Percentiles rank a stretch among this genome's conserved stretches.
Conservation (phyloP, 352 stramenopile genomes). For the Phytophthora lateralis region DNA sequence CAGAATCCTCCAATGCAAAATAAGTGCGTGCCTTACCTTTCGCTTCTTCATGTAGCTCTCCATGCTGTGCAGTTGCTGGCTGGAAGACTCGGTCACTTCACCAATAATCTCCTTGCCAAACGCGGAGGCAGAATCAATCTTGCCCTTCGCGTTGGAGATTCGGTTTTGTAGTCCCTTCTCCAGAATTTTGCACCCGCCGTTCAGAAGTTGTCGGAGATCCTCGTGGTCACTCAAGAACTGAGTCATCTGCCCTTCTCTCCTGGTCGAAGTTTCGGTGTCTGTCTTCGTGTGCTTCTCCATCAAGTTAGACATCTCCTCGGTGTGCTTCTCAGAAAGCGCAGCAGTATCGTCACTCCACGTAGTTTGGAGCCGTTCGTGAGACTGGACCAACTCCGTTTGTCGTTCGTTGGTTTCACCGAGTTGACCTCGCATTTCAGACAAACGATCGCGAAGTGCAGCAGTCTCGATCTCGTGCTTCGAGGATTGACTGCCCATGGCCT, state of each 20-base stretch:
- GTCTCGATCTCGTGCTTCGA: constrained; percentile 36
- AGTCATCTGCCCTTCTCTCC: constrained; percentile 26
- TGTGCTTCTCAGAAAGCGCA: constrained; percentile 20
- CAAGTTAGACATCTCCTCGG: constrained; percentile 15
- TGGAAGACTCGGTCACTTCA: constrained; percentile 35
- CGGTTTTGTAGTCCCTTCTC: constrained; percentile 38
- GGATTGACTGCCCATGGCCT: constrained; percentile 38
- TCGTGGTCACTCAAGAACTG: constrained; percentile 40
- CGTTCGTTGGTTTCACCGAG: constrained; percentile 18
- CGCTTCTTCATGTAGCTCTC: constrained; percentile 57
- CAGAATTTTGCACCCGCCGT: constrained; percentile 31
- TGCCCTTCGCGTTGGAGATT: constrained; percentile 36
- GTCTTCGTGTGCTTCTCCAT: constrained; percentile 33
- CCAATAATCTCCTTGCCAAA: constrained; percentile 33
- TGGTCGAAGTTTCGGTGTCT: constrained; percentile 15
- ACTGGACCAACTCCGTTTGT: constrained; percentile 36
- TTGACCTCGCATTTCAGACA: constrained; percentile 33
- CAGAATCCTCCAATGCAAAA: not conserved
- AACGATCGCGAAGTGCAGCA: constrained; percentile 29
- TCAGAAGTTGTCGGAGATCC: constrained; percentile 35
- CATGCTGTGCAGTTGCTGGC: constrained; percentile 41
- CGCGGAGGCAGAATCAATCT: constrained; percentile 29
- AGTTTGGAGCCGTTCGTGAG: constrained; percentile 24
- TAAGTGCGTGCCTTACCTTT: constrained; percentile 37
- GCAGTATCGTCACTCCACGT: constrained; percentile 21